These are phyloP conservation scores for Proliferodiscus dingleyae DNA, from an alignment of 2,329 filamentous ascomycete species.

Conservation along the genomic window DNA sequence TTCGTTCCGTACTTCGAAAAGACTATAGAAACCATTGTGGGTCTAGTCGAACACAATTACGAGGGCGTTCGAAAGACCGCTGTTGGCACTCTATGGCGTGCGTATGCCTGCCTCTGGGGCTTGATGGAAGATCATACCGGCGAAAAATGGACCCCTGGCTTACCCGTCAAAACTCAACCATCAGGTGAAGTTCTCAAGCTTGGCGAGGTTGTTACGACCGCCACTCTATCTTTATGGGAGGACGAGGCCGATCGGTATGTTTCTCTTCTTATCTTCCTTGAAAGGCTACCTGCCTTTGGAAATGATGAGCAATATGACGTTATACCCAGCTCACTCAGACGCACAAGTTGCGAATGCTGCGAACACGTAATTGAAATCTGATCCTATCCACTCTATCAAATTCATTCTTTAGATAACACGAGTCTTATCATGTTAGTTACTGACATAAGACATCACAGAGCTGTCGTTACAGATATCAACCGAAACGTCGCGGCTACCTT, in stretches of 20 bases:
- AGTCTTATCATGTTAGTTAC: too few relatives aligned
- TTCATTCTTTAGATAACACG: too few relatives aligned
- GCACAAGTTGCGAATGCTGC: slow-evolving; percentile 80
- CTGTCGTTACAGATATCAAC: slow-evolving; percentile 91
- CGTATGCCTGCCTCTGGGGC: slow-evolving; percentile 85
- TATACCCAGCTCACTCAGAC: slow-evolving; percentile 99
- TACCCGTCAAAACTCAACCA: slow-evolving; percentile 78
- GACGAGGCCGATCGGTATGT: slow-evolving; percentile 94
- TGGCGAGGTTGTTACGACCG: slow-evolving; percentile 76
- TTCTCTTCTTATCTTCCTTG: slow-evolving; percentile 20
- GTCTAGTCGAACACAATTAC: slow-evolving; percentile 81
- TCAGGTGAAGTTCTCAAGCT: slow-evolving; percentile 76
- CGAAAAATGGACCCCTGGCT: slow-evolving; percentile 82
- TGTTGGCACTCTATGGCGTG: slow-evolving; percentile 86
- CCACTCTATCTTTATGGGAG: slow-evolving; percentile 79
- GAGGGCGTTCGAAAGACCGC: slow-evolving; percentile 92
- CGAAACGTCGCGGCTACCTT: slow-evolving; percentile 86
- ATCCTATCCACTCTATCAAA: slow-evolving; percentile 28
- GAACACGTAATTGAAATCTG: slow-evolving; percentile 65
- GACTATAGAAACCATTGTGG: slow-evolving; percentile 75
- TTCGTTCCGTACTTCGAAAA: slow-evolving; percentile 84
- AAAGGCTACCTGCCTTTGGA: slow-evolving; percentile 25
- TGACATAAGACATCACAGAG: slow-evolving; percentile 50
- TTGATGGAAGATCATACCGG: slow-evolving; percentile 74
- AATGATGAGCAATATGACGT: slow-evolving; percentile 85